phyloP scores from a whole-genome alignment of 257 asterid genomes.

The Scutellaria barbata region DNA sequence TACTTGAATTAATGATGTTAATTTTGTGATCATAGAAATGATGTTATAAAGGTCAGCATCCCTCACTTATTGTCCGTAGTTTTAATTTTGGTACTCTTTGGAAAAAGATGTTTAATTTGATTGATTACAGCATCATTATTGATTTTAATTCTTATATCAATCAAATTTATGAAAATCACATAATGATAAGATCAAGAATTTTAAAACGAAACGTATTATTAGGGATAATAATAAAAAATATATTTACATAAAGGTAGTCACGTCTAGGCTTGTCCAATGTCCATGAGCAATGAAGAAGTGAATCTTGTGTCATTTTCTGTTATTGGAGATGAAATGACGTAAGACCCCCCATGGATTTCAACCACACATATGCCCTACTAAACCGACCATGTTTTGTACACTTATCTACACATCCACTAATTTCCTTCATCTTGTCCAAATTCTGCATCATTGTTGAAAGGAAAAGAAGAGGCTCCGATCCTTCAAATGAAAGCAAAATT shows the following conservation, averaged over 20 bases:
- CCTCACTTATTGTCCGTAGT: no score
- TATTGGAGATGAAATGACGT: conserved; percentile 1
- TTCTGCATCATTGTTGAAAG: conserved; percentile 27
- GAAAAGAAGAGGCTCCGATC: conserved; percentile 1
- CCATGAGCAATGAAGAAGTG: conserved; percentile 30
- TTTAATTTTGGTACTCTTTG: no score
- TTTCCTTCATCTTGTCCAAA: not conserved
- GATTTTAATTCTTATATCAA: not conserved
- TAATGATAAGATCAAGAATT: not conserved
- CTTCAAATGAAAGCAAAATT: conserved; percentile 3
- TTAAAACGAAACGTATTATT: not conserved
- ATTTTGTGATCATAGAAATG: no score
- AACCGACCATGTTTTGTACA: conserved; percentile 38
- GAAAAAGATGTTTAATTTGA: no score
- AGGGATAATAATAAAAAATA: not conserved
- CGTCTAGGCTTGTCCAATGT: conserved; percentile 30
- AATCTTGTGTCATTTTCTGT: conserved; percentile 40
- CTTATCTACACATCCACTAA: conserved; percentile 20
- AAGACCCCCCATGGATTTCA: conserved; percentile 7
- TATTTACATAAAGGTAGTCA: not conserved
- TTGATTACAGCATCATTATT: not conserved
- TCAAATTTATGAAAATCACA: not conserved
- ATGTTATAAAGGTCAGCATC: no score
- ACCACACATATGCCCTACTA: conserved; percentile 37
- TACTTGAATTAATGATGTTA: no score